Evolutionary conservation across 495 filamentous ascomycete genomes (phyloP).

Genomic region (Penicillium verhagenii): DNA sequence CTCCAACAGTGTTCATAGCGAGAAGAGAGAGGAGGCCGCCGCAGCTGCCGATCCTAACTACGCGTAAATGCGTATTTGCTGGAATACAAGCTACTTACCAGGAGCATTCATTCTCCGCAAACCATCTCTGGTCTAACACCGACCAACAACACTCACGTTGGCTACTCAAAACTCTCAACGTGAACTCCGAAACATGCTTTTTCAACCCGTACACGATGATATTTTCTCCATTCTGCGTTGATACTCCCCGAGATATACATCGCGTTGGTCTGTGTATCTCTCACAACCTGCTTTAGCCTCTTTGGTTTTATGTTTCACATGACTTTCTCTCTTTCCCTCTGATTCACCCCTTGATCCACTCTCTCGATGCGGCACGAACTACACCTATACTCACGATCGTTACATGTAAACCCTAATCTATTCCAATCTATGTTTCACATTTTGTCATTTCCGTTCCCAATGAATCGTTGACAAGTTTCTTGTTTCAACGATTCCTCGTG

Average conservation of each 20-base stretch:
- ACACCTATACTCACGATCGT: slow-evolving; percentile 29
- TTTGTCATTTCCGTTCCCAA: slow-evolving; percentile 2
- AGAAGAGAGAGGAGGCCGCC: slow-evolving; percentile 33
- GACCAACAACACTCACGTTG: neutral
- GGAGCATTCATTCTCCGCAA: neutral
- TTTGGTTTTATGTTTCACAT: slow-evolving; percentile 1
- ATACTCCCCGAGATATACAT: slow-evolving; percentile 14
- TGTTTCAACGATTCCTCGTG: slow-evolving; percentile 10
- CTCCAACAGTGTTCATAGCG: slow-evolving; percentile 33
- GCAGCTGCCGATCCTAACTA: slow-evolving; percentile 3
- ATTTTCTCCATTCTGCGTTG: slow-evolving; percentile 12
- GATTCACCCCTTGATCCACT: slow-evolving; percentile 13
- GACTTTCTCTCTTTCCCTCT: slow-evolving; percentile 1
- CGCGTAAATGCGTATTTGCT: slow-evolving; percentile 22
- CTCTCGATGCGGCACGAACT: slow-evolving; percentile 27
- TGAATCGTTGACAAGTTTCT: slow-evolving; percentile 19
- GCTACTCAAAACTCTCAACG: neutral
- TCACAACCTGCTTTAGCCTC: slow-evolving; percentile 12
- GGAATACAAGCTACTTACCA: neutral
- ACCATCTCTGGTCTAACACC: neutral
- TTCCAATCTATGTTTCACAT: neutral
- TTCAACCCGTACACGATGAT: slow-evolving; percentile 10
- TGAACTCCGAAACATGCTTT: neutral
- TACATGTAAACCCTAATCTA: slow-evolving; percentile 15
- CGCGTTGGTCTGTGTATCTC: slow-evolving; percentile 1